Percentiles rank a stretch among this genome's conserved stretches.
Conservation (phyloP, 495 filamentous ascomycete genomes). For the Pseudoneurospora amorphoporcata region DNA sequence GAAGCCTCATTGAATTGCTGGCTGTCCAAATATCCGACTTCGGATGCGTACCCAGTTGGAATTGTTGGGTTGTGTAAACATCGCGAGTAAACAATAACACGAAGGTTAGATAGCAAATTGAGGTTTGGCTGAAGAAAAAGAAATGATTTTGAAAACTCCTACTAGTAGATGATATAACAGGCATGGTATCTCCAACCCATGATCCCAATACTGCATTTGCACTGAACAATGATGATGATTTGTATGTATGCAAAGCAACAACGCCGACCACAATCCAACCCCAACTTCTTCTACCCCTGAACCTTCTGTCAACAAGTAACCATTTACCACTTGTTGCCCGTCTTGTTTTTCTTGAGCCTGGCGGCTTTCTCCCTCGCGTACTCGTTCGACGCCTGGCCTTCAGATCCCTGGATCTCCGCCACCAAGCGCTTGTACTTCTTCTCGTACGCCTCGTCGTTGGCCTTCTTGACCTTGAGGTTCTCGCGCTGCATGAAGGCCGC, state of each 20-base stretch:
- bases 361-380: slow-evolving; percentile 78
- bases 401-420: slow-evolving; percentile 90
- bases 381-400: slow-evolving; percentile 72
- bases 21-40: background rate
- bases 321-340: slow-evolving; percentile 8
- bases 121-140: no score
- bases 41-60: background rate
- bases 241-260: background rate
- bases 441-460: slow-evolving; percentile 80
- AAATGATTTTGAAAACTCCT: background rate
- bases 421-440: slow-evolving; percentile 86
- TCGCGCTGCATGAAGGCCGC: slow-evolving; percentile 84
- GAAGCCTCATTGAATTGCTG: background rate
- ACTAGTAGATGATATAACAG: background rate
- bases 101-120: background rate
- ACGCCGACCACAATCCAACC: background rate
- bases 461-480: slow-evolving; percentile 83
- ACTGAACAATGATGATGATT: background rate
- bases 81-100: background rate
- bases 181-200: background rate
- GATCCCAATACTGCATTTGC: background rate
- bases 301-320: background rate
- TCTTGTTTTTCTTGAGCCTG: slow-evolving; percentile 55
- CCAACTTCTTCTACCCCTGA: background rate
- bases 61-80: background rate